Evolutionary conservation across 2,329 filamentous ascomycete species (phyloP), one percentile per base, ranked within the genome.

Genomic region (Cordyceps farinosa): DNA sequence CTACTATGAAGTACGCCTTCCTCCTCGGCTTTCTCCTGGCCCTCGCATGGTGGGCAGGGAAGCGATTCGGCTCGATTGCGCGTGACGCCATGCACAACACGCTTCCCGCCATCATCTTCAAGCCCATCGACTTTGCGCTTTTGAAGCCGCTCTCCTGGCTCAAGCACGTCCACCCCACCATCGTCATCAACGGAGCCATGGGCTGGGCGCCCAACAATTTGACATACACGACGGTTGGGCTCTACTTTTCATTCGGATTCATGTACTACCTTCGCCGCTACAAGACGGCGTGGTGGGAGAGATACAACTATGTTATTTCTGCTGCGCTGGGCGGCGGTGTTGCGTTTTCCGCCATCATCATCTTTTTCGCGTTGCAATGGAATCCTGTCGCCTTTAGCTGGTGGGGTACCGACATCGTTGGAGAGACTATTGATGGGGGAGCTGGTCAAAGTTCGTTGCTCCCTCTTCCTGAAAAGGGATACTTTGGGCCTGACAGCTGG

Each of bases 51-150:
- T 71, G 59, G 63, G 88, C 89, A 6, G 82, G 90, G 70, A 91
- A 91, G 70, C 88, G 90, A 1, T 93, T 92, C 72, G 72, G 70
- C 57, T 50, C 65, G 0, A 27, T 56, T 10, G n/a, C 66, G 11
- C 59, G 59, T 30, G 30, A 57, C 17, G 66, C 65, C 10, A 22
- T 62, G 29, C 54, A 40, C 9, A 40, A 36, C 15, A 47, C 57
- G 42, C 34, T 48, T 34, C 54, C 40, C 10, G 36, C 68, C 29
- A 63, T 62, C 13, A 42, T 69, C 27, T 68, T 63, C 61, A 51
- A 11, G 29, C 63, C 65, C 3, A 11, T 69, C 36, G 51, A 69
- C 38, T 47, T 67, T 2, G 66, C 69, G 54, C 55, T 66, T 15
- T 72, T 69, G 45, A 71, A 65, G 17, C 68, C 56, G 30, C 27